A percentile compares a stretch with the other conserved stretches of the same genome.
These are phyloP conservation scores for Datisca glomerata DNA, from an alignment of 306 rosid species.

Conservation along the genomic window DNA sequence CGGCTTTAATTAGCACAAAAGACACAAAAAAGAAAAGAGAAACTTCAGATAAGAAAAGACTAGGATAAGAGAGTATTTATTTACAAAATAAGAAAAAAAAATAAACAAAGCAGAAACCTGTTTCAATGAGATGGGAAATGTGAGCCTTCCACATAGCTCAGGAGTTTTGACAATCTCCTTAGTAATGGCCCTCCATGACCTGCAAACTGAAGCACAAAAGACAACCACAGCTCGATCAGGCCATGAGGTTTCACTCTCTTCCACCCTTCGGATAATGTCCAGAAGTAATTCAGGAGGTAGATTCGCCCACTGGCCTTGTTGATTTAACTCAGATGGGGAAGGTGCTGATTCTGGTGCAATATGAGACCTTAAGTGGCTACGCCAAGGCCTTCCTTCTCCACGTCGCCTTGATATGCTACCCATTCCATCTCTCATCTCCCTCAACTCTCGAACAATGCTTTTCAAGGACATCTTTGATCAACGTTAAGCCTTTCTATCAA, in stretches of 20 bases:
- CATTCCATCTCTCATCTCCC: slow-evolving; percentile 71
- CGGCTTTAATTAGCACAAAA: slow-evolving; percentile 37
- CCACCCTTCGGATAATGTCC: slow-evolving; percentile 71
- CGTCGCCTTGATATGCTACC: slow-evolving; percentile 65
- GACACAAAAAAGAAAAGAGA: too few relatives aligned
- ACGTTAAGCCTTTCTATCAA: slow-evolving; percentile 2
- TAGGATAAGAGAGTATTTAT: neutral
- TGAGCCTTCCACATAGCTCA: slow-evolving; percentile 72
- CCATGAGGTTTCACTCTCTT: slow-evolving; percentile 72
- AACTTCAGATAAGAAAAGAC: slow-evolving; percentile 1
- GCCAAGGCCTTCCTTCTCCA: slow-evolving; percentile 42
- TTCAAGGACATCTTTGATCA: slow-evolving; percentile 47
- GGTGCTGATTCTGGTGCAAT: slow-evolving; percentile 49
- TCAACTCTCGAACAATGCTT: slow-evolving; percentile 54
- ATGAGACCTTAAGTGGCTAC: slow-evolving; percentile 43
- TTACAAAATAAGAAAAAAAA: neutral
- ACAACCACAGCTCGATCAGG: slow-evolving; percentile 56
- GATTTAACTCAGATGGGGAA: slow-evolving; percentile 18
- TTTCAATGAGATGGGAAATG: slow-evolving; percentile 86
- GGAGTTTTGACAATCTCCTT: slow-evolving; percentile 70
- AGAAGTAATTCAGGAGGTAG: slow-evolving; percentile 65
- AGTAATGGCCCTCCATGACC: slow-evolving; percentile 60
- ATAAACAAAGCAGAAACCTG: slow-evolving; percentile 39
- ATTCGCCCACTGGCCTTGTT: slow-evolving; percentile 63
- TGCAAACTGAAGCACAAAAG: slow-evolving; percentile 74